Base-by-base conservation (phyloP, 106 monocot species). In the Acanthochlamys bracteata region DNA sequence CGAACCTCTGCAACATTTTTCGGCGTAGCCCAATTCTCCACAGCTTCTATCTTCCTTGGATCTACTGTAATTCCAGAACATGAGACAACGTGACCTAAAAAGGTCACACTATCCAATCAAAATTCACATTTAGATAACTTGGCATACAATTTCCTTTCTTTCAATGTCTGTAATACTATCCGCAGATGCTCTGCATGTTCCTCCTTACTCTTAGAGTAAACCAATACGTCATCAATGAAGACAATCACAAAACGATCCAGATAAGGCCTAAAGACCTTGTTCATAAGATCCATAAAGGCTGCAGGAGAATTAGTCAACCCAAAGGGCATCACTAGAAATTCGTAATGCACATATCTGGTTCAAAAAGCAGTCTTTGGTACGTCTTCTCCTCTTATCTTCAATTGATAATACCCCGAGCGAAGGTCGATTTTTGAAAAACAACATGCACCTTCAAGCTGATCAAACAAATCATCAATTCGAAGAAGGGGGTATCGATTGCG, bases 271-370 rank as follows among this genome's bases (percentile, higher is more conserved):
- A 60, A 59, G 13, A 60, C 39, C 25, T 0, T 15, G 7, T 27
- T 25, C 60, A 60, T 60, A 10, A 60, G 25, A 60, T 60, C 60
- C 60, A 60, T 60, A 27, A 60, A 60, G 1, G 60, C 25, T 60
- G 25, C 19, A 27, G 60, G 60, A 20, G 12, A 3, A 51, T 51
- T 51, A 33, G 33, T 33, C 33, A 33, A 33, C 33, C 33, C 6
- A 33, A 33, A 33, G 1, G 33, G 33, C 33, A 33, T n/a, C n/a
- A n/a, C 33, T 6, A 33, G 6, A 6, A 33, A 33, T 33, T 33
- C 33, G 33, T 33, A 33, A 33, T 33, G 33, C 1, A 1, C 33
- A 33, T 33, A 33, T 33, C 6, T 33, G 33, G 33, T 33, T 6
- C 1, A 3, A 33, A 33, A 33, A 33, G 33, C 33, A 33, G 6